Base-by-base conservation (phyloP, 2,329 filamentous ascomycete species). In the Septoria petroselini region DNA sequence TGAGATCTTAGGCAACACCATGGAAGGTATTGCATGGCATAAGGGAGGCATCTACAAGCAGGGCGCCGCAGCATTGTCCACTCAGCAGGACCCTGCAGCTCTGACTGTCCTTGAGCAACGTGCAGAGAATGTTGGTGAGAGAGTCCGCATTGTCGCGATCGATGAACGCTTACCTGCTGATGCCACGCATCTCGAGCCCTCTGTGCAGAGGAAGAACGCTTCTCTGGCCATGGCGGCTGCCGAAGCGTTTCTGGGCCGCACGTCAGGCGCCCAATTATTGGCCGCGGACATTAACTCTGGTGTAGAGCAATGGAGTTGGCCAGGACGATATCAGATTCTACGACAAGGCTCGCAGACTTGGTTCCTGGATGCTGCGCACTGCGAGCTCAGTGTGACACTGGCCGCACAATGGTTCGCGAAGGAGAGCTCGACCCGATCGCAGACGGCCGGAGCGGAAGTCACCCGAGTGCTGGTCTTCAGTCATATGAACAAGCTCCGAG, bases 11-110 rank as follows among this genome's bases (percentile, higher is more conserved):
- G 90, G 90, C 5, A 76, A 78, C 19, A 89, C 87, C 0, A 77
- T 91, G 42, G 83, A 86, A 49, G 76, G 88, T 64, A 95, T 95
- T 59, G 83, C 89, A 4, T 95, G 90, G 89, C 87, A 95, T 66
- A 95, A 95, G 69, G 84, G 84, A 3, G 90, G 90, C 1, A 86
- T 95, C 35, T 84, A 91, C 65, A 95, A 94, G 67, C 38, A 40
- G 8, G 81, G 80, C 0, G 76, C 76, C 4, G 74, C 76, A 17
- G 81, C 78, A 3, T 85, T 85, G 48, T 83, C 84, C 1, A 76
- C 78, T 7, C 19, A 19, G n/a, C 60, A 62, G 25, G 43, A 45
- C 8, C 3, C 41, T 11, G 19, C 33, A 12, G 31, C 54, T 11
- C 34, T 42, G 4, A 21, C 72, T 3, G 80, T 85, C 0, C 65